Evolutionary conservation across 1,139 yeast species (phyloP).

Genomic region (Blastobotrys malaysiensis): DNA sequence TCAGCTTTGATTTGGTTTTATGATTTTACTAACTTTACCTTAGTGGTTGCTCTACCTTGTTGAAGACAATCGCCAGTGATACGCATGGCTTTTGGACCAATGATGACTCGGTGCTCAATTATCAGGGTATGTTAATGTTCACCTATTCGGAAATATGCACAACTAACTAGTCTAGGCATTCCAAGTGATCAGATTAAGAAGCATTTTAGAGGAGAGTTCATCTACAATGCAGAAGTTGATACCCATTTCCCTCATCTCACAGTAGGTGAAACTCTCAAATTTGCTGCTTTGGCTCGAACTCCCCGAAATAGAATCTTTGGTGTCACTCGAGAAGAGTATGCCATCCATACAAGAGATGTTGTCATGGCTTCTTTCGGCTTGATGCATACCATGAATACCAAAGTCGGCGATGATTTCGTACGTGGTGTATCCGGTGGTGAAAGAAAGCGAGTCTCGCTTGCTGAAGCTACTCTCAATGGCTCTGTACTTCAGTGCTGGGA

Average conservation of each 20-base stretch:
- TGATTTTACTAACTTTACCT: conserved; percentile 1
- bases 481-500: conserved; percentile 68
- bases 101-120: conserved; percentile 40
- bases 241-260: conserved; percentile 67
- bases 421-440: conserved; percentile 87
- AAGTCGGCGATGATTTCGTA: conserved; percentile 64
- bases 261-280: conserved; percentile 63
- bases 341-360: conserved; percentile 58
- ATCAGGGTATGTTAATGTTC: conserved; percentile 24
- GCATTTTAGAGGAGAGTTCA: conserved; percentile 62
- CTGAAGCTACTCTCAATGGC: conserved; percentile 59
- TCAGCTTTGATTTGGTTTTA: not conserved
- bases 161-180: conserved; percentile 12
- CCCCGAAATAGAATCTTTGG: conserved; percentile 62
- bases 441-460: conserved; percentile 75
- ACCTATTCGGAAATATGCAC: not conserved
- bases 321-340: conserved; percentile 51
- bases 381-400: conserved; percentile 60
- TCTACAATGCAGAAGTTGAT: conserved; percentile 68
- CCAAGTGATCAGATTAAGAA: conserved; percentile 42
- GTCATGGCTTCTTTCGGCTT: conserved; percentile 71
- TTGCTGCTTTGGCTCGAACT: conserved; percentile 60
- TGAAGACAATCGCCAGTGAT: conserved; percentile 63
- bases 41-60: conserved; percentile 75
- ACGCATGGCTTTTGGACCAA: conserved; percentile 67